A percentile compares a stretch with the other conserved stretches of the same genome.
These are phyloP conservation scores for Asclepias syriaca DNA, from an alignment of 257 asterid genomes.

Conservation along the genomic window DNA sequence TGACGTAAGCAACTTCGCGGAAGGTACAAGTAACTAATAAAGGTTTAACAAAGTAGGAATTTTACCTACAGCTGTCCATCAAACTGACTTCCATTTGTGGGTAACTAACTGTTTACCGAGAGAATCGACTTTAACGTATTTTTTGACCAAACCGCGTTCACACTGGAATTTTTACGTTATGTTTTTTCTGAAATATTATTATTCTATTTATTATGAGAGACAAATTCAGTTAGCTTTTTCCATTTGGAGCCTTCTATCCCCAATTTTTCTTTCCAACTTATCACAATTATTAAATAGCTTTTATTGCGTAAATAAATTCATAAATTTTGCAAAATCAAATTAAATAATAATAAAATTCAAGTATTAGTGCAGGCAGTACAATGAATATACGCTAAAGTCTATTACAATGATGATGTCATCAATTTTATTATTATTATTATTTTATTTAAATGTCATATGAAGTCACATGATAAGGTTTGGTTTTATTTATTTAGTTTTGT, in stretches of 20 bases:
- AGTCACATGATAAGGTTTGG: constrained; percentile 15
- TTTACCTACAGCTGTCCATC: constrained; percentile 18
- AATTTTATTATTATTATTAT: too few species aligned
- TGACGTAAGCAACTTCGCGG: constrained; percentile 1
- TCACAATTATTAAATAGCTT: too few species aligned
- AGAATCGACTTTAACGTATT: constrained; percentile 5
- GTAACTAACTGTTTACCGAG: neutral
- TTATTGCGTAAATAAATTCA: too few species aligned
- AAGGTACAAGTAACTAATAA: constrained; percentile 1
- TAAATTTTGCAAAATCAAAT: too few species aligned
- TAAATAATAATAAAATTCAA: too few species aligned
- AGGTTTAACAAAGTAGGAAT: accelerated
- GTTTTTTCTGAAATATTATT: too few species aligned
- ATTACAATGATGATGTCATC: neutral
- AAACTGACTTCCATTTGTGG: constrained; percentile 26
- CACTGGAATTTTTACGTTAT: neutral
- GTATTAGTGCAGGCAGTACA: neutral
- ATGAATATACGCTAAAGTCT: neutral
- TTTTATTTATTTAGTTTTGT: too few species aligned
- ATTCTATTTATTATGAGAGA: too few species aligned
- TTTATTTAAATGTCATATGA: too few species aligned
- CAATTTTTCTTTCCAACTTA: too few species aligned
- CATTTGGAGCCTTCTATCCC: too few species aligned
- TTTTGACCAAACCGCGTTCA: constrained; percentile 36
- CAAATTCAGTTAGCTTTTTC: too few species aligned